Conservation (phyloP, 208 protist species). For the Acanthamoeba triangularis region DNA sequence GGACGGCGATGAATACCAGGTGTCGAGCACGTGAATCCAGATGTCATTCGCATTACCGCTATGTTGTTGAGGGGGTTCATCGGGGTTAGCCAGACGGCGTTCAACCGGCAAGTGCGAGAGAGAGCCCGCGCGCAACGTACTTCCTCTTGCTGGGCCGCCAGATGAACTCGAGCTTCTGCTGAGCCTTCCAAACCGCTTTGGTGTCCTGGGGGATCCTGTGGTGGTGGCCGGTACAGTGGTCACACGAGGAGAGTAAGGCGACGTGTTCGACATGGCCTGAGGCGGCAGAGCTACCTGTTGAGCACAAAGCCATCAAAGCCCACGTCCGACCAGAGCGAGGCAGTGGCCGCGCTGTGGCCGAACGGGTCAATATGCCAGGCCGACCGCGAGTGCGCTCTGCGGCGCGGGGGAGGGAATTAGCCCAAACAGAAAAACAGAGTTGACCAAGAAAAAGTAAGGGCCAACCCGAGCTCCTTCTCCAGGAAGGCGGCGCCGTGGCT, state of each 20-base stretch:
- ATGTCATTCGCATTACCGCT: slow-evolving; percentile 67
- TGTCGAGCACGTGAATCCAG: slow-evolving; percentile 79
- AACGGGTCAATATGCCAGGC: slow-evolving; percentile 68
- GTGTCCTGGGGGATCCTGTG: neutral
- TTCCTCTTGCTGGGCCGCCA: slow-evolving; percentile 72
- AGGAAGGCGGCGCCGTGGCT: slow-evolving; percentile 20
- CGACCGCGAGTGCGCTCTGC: neutral
- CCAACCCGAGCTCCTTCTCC: slow-evolving; percentile 21
- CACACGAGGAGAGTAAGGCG: neutral
- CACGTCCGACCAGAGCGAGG: slow-evolving; percentile 34
- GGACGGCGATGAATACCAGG: slow-evolving; percentile 7
- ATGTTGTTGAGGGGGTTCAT: too few relatives aligned
- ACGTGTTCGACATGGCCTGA: too few relatives aligned
- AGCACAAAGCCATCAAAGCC: slow-evolving; percentile 69
- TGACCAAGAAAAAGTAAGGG: neutral
- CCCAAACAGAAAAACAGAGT: neutral
- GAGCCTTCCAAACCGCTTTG: neutral
- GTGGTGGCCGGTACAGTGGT: too few relatives aligned
- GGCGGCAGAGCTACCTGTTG: neutral
- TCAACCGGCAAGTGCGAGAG: neutral
- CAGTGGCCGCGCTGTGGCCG: slow-evolving; percentile 12
- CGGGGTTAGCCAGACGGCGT: neutral
- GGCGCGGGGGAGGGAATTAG: neutral
- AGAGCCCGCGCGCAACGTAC: neutral
- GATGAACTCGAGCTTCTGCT: slow-evolving; percentile 81